A percentile compares a stretch with the other conserved stretches of the same genome.
These are phyloP conservation scores for Thelephora ganbajun DNA, from an alignment of 768 basidiomycete genomes.

Conservation along the genomic window DNA sequence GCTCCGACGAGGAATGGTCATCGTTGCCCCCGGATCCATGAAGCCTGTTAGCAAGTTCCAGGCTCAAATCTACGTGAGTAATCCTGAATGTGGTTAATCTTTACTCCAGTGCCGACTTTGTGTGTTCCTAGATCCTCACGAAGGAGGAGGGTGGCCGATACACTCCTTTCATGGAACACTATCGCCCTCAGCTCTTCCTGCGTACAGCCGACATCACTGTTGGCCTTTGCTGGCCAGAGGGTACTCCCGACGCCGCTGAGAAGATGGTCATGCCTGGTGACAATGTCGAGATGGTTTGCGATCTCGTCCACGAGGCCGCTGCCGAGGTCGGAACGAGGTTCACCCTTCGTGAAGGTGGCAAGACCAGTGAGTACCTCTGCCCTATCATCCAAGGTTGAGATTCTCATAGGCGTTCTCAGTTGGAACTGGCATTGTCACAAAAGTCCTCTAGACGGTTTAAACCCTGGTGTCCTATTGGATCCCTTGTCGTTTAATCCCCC, in stretches of 20 bases:
- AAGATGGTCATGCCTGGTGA: conserved; percentile 99
- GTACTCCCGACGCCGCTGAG: conserved; percentile 63
- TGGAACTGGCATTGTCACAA: conserved; percentile 89
- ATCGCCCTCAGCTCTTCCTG: conserved; percentile 90
- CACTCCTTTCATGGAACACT: conserved; percentile 87
- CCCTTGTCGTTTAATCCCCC: neutral
- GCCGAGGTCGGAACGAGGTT: conserved; percentile 80
- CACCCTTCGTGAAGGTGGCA: conserved; percentile 90
- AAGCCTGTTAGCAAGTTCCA: conserved; percentile 92
- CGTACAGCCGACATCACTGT: conserved; percentile 93
- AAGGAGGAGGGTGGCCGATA: conserved; percentile 87
- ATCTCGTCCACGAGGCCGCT: conserved; percentile 74
- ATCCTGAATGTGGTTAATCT: neutral
- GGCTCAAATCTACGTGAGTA: conserved; percentile 76
- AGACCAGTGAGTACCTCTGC: conserved; percentile 49
- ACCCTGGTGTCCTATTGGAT: conserved; percentile 5
- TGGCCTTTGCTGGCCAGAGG: conserved; percentile 73
- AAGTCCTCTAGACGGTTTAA: conserved; percentile 47
- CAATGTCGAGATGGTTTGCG: conserved; percentile 86
- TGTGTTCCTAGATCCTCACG: conserved; percentile 46
- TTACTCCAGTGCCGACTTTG: neutral
- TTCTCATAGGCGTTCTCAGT: conserved; percentile 29
- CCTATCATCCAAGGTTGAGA: conserved; percentile 5
- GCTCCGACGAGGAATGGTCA: conserved; percentile 83
- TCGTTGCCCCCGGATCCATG: conserved; percentile 80